Evolutionary conservation across 441 rosid genomes (phyloP).

Genomic region (Capsella rubella): DNA sequence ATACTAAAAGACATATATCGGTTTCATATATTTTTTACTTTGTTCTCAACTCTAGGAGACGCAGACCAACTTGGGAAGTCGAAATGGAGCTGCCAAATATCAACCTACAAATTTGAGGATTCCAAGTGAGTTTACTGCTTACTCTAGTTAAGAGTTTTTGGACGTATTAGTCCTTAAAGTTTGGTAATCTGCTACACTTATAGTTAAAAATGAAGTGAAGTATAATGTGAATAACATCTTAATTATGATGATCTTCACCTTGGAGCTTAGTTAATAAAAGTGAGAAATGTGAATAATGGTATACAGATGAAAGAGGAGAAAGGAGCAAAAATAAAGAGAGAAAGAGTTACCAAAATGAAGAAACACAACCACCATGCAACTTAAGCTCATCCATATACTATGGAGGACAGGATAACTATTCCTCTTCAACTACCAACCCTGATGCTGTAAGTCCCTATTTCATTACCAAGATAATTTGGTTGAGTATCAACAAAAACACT

Average conservation of each 20-base stretch:
- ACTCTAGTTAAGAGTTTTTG: neutral
- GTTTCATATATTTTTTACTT: neutral
- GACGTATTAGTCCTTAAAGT: slow-evolving; percentile 1
- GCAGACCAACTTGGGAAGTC: slow-evolving; percentile 33
- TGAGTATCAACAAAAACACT: slow-evolving; percentile 8
- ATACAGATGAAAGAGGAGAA: slow-evolving; percentile 47
- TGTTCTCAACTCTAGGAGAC: slow-evolving; percentile 33
- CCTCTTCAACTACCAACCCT: slow-evolving; percentile 47
- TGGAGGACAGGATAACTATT: slow-evolving; percentile 92
- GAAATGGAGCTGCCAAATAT: slow-evolving; percentile 30
- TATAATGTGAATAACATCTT: too few relatives aligned
- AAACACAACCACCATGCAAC: slow-evolving; percentile 78
- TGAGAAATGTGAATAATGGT: slow-evolving; percentile 8
- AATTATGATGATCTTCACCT: too few relatives aligned
- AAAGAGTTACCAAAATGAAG: slow-evolving; percentile 57
- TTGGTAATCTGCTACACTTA: neutral
- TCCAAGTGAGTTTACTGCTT: slow-evolving; percentile 37
- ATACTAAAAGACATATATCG: neutral
- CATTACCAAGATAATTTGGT: neutral
- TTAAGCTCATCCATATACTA: slow-evolving; percentile 87
- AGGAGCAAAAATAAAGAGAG: slow-evolving; percentile 46
- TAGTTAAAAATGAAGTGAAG: neutral
- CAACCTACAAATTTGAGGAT: slow-evolving; percentile 26
- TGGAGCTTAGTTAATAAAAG: neutral
- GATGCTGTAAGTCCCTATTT: slow-evolving; percentile 32